Percentiles rank a stretch among this genome's conserved stretches.
Conservation (phyloP, 2,329 filamentous ascomycete genomes). For the Paraconiothyrium sp. region DNA sequence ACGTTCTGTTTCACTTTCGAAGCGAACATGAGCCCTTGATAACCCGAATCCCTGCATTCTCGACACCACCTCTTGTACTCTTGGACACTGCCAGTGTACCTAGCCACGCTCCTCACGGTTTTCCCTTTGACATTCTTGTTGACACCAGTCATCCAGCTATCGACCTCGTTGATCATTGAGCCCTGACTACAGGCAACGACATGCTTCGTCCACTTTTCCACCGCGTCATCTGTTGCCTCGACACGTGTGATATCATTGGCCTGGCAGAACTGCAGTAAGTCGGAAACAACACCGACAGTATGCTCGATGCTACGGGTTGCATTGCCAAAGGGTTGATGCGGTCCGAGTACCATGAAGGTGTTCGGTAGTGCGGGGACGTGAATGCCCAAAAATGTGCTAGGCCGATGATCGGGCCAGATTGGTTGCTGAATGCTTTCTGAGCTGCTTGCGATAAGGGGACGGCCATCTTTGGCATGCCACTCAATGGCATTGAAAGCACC, state of each 20-base stretch:
- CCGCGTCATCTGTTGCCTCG: constrained; percentile 53
- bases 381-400: constrained; percentile 36
- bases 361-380: constrained; percentile 38
- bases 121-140: constrained; percentile 61
- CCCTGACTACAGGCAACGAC: constrained; percentile 59
- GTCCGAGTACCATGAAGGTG: constrained; percentile 54
- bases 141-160: constrained; percentile 66
- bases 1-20: background rate
- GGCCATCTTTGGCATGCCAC: constrained; percentile 32
- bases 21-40: constrained; percentile 30
- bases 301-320: constrained; percentile 56
- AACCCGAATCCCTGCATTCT: constrained; percentile 34
- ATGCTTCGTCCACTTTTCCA: constrained; percentile 61
- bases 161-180: constrained; percentile 58
- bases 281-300: constrained; percentile 52
- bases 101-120: constrained; percentile 56
- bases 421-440: constrained; percentile 18
- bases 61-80: constrained; percentile 53
- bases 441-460: constrained; percentile 31
- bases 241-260: constrained; percentile 48
- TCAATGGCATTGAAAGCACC: constrained; percentile 32
- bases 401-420: constrained; percentile 33
- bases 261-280: constrained; percentile 46
- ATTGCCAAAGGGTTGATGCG: constrained; percentile 58
- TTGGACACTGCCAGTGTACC: constrained; percentile 58